Base-by-base conservation (phyloP, 331 rosid genomes). In the Pyracantha coccinea region DNA sequence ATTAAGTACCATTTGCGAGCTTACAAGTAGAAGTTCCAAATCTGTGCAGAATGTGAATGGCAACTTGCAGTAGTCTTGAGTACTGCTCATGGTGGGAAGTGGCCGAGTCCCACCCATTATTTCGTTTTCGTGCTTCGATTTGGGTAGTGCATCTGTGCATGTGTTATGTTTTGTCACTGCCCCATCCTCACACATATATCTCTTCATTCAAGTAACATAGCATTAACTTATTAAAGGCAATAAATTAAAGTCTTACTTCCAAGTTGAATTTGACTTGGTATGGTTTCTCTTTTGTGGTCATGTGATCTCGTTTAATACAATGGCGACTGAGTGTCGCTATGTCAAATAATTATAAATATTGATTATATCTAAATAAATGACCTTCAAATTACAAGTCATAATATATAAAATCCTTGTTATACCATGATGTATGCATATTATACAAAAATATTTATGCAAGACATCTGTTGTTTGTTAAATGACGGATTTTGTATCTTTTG, bases 111-210 rank as follows among this genome's bases (percentile, higher is more conserved):
- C 55, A 41, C 62, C 64, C 65, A 77, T 60, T 21, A 60, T 62
- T 58, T 14, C 47, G 21, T 23, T 17, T 28, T 25, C 17, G 52
- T 19, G 29, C 65, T 52, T 44, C 75, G 16, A 61, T 12, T 71
- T 71, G 75, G 82, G 68, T 33, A 52, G 20, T 66, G 68, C 66
- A 35, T 63, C 68, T 63, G 20, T 66, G 68, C 66, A 35, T 63
- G 73, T 63, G 70, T 78, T 19, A 33, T 62, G 68, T 75, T 27
- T 20, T 21, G 20, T n/a, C 47, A 21, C 21, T 15, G 24, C 54
- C 75, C 64, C 75, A 29, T 15, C 47, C 15, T 12, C 47, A 41
- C 0, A 11, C 75, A 71, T 25, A 54, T n/a, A 23, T 58, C 6
- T 21, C 24, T 71, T 44, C 33, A 2, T 61, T 61, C 8, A 29